Evolutionary conservation across 345 rosid species (phyloP).

Genomic region (Jatropha curcas): DNA sequence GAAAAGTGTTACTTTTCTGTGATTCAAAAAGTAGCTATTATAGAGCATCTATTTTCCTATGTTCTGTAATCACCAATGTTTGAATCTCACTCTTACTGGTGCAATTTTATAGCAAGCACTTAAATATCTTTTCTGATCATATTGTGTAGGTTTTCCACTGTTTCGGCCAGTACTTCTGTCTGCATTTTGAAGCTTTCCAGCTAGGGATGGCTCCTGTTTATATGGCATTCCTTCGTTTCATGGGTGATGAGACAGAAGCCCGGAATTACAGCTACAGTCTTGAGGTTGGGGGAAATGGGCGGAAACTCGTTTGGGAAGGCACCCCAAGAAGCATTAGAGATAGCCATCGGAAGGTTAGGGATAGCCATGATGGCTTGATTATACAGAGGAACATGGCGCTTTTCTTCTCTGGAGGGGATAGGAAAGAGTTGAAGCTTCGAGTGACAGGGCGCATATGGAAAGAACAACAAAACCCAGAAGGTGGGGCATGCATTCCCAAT

Average conservation of each 20-base stretch:
- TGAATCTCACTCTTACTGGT: background rate
- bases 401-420: constrained; percentile 93
- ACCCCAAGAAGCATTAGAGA: constrained; percentile 88
- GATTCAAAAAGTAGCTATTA: background rate
- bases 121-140: constrained; percentile 15
- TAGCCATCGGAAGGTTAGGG: constrained; percentile 88
- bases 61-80: background rate
- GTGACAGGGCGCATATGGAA: constrained; percentile 96
- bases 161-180: constrained; percentile 93
- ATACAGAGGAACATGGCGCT: constrained; percentile 93
- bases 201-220: constrained; percentile 96
- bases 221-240: constrained; percentile 91
- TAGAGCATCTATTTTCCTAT: background rate
- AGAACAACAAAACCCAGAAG: constrained; percentile 85
- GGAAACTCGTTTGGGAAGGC: constrained; percentile 94
- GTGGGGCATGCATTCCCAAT: constrained; percentile 84
- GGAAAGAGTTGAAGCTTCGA: constrained; percentile 89
- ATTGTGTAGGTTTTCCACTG: constrained; percentile 74
- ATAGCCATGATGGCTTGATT: constrained; percentile 88
- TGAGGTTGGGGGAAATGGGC: constrained; percentile 91
- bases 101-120: background rate
- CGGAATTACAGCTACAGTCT: constrained; percentile 87
- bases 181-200: constrained; percentile 98
- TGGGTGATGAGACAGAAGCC: constrained; percentile 91
- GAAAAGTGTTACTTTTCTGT: background rate